Conservation (phyloP, 352 stramenopile species). For the Phytophthora pistaciae region DNA sequence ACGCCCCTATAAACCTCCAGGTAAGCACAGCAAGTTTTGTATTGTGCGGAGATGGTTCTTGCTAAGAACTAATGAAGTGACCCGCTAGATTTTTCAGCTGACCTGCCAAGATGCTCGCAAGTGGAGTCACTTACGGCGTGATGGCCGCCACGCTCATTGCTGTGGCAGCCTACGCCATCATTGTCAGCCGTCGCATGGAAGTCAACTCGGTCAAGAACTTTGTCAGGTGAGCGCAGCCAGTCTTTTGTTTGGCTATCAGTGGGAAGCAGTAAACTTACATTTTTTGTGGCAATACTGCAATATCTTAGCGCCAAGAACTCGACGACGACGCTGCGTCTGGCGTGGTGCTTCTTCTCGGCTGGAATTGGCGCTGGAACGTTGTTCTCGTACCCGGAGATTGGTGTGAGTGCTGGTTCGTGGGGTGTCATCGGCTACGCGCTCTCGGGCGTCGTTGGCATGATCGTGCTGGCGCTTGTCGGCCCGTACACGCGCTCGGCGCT, state of each 20-base stretch:
- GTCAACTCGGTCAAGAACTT: conserved; percentile 71
- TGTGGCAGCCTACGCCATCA: conserved; percentile 73
- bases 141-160: conserved; percentile 72
- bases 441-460: conserved; percentile 54
- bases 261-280: conserved; percentile 1
- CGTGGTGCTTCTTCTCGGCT: conserved; percentile 76
- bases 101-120: conserved; percentile 51
- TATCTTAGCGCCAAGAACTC: conserved; percentile 63
- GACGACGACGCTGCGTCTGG: conserved; percentile 53
- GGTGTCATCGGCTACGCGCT: conserved; percentile 78
- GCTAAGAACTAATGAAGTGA: background rate
- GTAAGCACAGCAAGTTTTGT: conserved; percentile 9
- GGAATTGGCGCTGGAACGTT: conserved; percentile 77
- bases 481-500: conserved; percentile 58
- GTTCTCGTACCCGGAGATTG: conserved; percentile 77
- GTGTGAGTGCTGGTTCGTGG: conserved; percentile 68
- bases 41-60: background rate
- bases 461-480: conserved; percentile 54
- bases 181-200: conserved; percentile 61
- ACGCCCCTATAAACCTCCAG: conserved; percentile 10
- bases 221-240: conserved; percentile 47
- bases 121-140: conserved; percentile 57
- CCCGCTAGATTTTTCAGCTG: background rate
- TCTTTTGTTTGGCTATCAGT: background rate
- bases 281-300: background rate